phyloP scores from a whole-genome alignment of 495 filamentous ascomycete genomes.

The Penicillium silybi region DNA sequence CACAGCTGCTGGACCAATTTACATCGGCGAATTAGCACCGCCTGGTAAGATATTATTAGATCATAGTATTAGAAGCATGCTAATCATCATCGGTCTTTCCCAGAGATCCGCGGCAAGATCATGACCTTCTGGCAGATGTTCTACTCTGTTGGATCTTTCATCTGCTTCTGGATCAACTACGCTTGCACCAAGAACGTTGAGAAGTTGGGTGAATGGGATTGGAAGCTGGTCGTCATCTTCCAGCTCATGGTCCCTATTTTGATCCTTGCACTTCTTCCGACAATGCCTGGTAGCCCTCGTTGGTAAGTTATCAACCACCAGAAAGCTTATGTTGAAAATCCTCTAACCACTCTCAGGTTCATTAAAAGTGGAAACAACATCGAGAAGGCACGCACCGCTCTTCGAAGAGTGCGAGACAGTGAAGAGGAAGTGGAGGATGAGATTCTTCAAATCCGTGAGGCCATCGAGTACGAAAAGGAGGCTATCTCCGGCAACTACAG shows the following conservation, averaged over 20 bases:
- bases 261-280: conserved; percentile 50
- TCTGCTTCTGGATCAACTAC: conserved; percentile 61
- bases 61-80: no score
- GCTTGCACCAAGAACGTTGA: conserved; percentile 48
- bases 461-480: conserved; percentile 59
- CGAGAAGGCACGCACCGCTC: conserved; percentile 49
- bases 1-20: conserved; percentile 54
- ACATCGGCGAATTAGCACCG: conserved; percentile 59
- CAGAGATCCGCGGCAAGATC: conserved; percentile 58
- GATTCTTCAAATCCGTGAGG: conserved; percentile 52
- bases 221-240: conserved; percentile 61
- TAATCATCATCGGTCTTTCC: no score
- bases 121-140: conserved; percentile 70
- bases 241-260: conserved; percentile 54
- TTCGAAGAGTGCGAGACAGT: conserved; percentile 50
- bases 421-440: conserved; percentile 59
- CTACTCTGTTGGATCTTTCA: conserved; percentile 60
- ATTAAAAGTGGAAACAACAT: conserved; percentile 50
- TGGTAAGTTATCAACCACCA: conserved; percentile 33
- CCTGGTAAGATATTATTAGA: no score
- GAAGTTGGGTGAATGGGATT: conserved; percentile 58
- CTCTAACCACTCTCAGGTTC: conserved; percentile 30
- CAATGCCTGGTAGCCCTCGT: conserved; percentile 55
- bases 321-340: background rate
- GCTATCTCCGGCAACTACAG: conserved; percentile 53